Evolutionary conservation across 371 early-diverging fungal species (phyloP), one percentile per base, ranked within the genome.

Genomic region (Haplosporangium sp.): DNA sequence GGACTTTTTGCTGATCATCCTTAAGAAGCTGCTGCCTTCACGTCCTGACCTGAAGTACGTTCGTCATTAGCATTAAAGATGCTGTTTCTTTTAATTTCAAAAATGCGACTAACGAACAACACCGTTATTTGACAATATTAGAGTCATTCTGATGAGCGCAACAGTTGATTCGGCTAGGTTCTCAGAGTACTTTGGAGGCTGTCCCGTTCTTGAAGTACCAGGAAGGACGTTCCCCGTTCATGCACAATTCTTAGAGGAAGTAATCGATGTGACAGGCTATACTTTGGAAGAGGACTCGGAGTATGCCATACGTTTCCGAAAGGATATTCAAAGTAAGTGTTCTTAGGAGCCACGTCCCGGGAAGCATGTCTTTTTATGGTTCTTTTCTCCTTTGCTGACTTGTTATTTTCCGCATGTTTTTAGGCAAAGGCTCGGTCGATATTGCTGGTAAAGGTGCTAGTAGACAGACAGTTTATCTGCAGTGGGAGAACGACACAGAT

Each of bases 161-260:
- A 95, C 95, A 0, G 84, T 94, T 0, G 90, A 96, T 48, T 84
- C 90, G 1, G 65, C 83, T 14, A 72, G 86, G 11, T 92, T 96
- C 55, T 82, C 87, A 1, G 57, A 67, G 7, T 95, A 94, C 76
- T 96, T 95, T 79, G 84, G 71, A 2, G 63, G 73, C 47, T 84
- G 91, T 38, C 89, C 93, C 57, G 86, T 91, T 1, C 68, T 96
- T 0, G 79, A 87, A 37, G 92, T 97, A 10, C 92, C 95, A 11
- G 95, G 96, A 20, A 83, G 92, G 60, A 92, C 92, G 0, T 95
- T 88, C 80, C 95, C 95, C 10, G 96, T 97, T 1, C 82, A 84
- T 45, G 86, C 86, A 9, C 73, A 85, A 16, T 95, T 86, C 46
- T 59, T 95, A 62, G 96, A 96, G 62, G 95, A 96, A 59, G 88